phyloP scores from a whole-genome alignment of 2,329 filamentous ascomycete genomes.

The Rhynchosporium graminicola region DNA sequence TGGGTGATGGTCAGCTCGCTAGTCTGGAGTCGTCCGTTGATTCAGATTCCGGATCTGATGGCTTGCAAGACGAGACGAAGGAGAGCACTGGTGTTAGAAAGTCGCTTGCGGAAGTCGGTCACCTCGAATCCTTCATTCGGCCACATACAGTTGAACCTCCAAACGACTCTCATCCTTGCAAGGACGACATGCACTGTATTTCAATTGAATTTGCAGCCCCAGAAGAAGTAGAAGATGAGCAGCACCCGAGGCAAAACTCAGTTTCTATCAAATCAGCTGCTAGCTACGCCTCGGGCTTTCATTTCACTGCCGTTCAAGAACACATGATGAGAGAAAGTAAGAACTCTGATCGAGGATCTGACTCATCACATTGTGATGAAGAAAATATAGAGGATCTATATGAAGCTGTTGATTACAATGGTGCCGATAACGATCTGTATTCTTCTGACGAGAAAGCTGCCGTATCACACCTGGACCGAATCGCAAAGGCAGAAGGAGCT shows the following conservation, averaged over 20 bases:
- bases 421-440: background rate
- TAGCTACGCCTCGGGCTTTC: background rate
- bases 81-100: background rate
- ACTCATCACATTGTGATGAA: too few species aligned
- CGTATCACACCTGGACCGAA: too few species aligned
- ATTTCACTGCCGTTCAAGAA: constrained; percentile 7
- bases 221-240: background rate
- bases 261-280: background rate
- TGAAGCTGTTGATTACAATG: background rate
- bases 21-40: background rate
- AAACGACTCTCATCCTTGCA: too few species aligned
- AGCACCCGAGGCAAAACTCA: background rate
- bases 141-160: too few species aligned
- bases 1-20: background rate
- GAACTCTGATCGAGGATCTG: background rate
- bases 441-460: background rate
- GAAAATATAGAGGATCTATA: background rate
- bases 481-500: background rate
- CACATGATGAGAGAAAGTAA: background rate
- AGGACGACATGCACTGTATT: too few species aligned
- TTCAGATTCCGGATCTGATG: background rate
- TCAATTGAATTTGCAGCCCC: too few species aligned
- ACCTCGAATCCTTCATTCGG: too few species aligned
- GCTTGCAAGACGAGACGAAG: background rate
- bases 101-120: too few species aligned